Base-by-base conservation (phyloP, 768 basidiomycete species). In the Rubroboletus pulcherrimus region DNA sequence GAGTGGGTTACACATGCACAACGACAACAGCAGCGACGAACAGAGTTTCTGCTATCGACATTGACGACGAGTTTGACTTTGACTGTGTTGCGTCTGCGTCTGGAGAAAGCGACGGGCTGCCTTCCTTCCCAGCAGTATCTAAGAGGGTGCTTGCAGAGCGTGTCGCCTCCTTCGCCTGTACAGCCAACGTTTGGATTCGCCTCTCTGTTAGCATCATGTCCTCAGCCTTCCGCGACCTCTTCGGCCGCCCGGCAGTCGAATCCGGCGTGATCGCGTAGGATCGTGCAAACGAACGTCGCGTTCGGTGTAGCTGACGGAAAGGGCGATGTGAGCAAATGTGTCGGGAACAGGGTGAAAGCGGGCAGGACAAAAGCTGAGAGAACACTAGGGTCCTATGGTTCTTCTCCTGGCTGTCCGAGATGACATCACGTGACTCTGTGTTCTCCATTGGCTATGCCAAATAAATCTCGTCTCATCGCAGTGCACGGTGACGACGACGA, bases 401-500 rank as follows among this genome's bases (percentile, higher is more conserved):
- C 21, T 21, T 21, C 21, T 21, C 21, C 21, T 21, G 21, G 21
- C 21, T 21, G 21, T 21, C 2, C 21, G 21, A 2, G 21, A 21
- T 24, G 14, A 4, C 6, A 38, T 49, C 60, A 61, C 60, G 59
- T 61, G 59, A 61, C 50, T 37, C 14, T 19, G 3, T 38, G 8
- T 10, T 19, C 2, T 30, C 4, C 7, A 7, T 19, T 38, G 47
- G 53, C 53, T 51, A 14, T 26, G 26, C 26, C 26, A 26, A 26
- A 26, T 26, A 26, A 26, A 26, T 26, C 26, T 26, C 26, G 5
- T 26, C 26, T 26, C 26, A 26, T 26, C 17, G 19, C 11, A 24
- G 30, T 26, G 9, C 9, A 17, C 42, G 9, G 8, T 4, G 30
- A 30, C 39, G 5, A 46, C 45, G 11, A 56, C 44, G 5, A 55